These are phyloP conservation scores for Solanum boliviense DNA, from an alignment of 257 asterid species.

Conservation along the genomic window DNA sequence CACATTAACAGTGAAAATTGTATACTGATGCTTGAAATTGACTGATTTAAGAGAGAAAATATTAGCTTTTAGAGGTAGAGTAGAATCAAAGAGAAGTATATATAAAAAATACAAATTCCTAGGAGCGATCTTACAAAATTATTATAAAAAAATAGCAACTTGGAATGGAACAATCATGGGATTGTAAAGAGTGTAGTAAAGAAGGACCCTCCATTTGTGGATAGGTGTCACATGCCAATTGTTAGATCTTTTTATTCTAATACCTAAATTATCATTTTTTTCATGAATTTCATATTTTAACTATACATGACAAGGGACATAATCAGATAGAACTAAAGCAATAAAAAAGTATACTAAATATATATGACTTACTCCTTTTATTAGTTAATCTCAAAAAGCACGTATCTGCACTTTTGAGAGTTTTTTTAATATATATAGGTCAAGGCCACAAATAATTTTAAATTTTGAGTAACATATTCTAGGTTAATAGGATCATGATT, in stretches of 20 bases:
- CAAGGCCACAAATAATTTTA: neutral
- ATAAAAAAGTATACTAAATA: too few species aligned
- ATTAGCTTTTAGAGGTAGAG: neutral
- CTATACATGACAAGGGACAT: too few species aligned
- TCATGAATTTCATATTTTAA: too few species aligned
- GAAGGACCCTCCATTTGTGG: slow-evolving; percentile 3
- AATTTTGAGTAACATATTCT: neutral
- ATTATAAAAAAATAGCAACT: neutral
- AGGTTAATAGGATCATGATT: neutral
- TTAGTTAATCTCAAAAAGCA: too few species aligned
- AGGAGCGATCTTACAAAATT: neutral
- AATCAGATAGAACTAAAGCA: too few species aligned
- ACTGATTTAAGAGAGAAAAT: neutral
- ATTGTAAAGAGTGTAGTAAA: neutral
- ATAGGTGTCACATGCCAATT: neutral
- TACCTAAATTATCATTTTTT: too few species aligned
- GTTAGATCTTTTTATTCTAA: neutral
- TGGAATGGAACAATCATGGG: neutral
- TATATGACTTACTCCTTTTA: too few species aligned
- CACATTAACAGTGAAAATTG: neutral
- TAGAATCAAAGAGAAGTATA: neutral
- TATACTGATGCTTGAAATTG: neutral
- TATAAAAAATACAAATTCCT: neutral
- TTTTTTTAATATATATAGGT: too few species aligned
- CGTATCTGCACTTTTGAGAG: too few species aligned